Conservation (phyloP, 2,329 filamentous ascomycete species). For the Cercospora berteroae region DNA sequence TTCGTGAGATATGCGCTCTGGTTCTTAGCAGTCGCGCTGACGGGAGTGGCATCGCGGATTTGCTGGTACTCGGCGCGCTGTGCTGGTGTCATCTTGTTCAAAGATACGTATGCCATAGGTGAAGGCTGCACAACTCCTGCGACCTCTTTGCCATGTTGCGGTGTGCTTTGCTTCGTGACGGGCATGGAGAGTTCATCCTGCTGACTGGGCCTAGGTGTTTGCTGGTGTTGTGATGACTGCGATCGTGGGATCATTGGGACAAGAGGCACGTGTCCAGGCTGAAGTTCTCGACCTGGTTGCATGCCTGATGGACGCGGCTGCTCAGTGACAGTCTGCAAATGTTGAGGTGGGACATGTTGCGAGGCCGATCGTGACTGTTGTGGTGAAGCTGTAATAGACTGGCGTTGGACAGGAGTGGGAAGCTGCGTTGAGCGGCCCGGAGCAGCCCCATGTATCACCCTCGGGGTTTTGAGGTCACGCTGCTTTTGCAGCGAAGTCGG, state of each 20-base stretch:
- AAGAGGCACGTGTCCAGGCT: conserved; percentile 9
- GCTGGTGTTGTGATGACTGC: conserved; percentile 3
- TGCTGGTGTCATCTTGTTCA: conserved; percentile 31
- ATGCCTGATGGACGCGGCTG: background rate
- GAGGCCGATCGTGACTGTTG: background rate
- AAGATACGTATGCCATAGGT: conserved; percentile 25
- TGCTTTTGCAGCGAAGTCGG: conserved; percentile 1
- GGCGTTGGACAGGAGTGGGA: background rate
- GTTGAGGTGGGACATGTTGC: background rate
- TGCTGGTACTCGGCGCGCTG: conserved; percentile 37
- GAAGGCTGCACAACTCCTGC: conserved; percentile 6
- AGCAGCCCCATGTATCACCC: background rate
- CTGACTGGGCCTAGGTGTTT: conserved; percentile 12
- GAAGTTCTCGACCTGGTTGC: background rate
- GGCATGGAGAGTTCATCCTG: conserved; percentile 15
- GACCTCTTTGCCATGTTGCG: conserved; percentile 13
- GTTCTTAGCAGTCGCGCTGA: conserved; percentile 20
- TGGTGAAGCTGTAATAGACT: background rate
- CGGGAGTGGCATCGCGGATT: conserved; percentile 19
- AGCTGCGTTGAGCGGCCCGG: background rate
- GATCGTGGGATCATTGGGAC: background rate
- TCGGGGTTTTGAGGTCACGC: background rate
- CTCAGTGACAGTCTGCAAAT: background rate
- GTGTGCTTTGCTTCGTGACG: conserved; percentile 15
- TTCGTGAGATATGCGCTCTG: conserved; percentile 25